Evolutionary conservation across 148 eudicot genomes (phyloP), one percentile per base, ranked within the genome.

Genomic region (Vaccinium darrowii): DNA sequence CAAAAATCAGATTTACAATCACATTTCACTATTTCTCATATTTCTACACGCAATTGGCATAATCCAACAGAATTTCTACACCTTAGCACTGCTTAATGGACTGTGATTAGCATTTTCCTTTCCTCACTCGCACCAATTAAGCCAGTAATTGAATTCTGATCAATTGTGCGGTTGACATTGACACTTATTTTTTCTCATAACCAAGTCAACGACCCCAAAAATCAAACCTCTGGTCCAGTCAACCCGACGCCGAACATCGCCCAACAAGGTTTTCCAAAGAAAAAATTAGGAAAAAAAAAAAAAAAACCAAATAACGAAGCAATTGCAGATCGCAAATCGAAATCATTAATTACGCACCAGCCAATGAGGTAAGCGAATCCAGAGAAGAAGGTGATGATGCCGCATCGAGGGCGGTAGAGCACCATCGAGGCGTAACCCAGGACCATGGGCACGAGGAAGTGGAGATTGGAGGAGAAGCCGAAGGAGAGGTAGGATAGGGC

Each of bases 361-460:
- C 91, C 96, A 83, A 97, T 95, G 78, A 97, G 92, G 77, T 97
- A 97, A 8, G 92, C 99, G 84, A 97, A 88, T 19, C 93, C 96
- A 51, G 84, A 84, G 81, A 94, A 88, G 86, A 95, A 97, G n/a
- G 98, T 90, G 84, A 95, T 73, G 79, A 93, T 57, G 52, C 99
- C 98, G 80, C 98, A 97, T 60, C 88, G 91, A 53, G 88, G 89
- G 30, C 98, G 92, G 79, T 63, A 93, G 58, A 90, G 43, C 8
- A 84, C 82, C 99, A 97, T 95, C 4, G 95, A 89, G 75, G 88
- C 86, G 80, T 97, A 97, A 7, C 98, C 96, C 50, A 92, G 83
- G 11, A 88, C 52, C 90, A 97, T 95, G 50, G 98, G 92, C 52
- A 97, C 91, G 54, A 97, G 85, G 85, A 97, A 95, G 72, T 95